phyloP scores from a whole-genome alignment of 768 basidiomycete species.

The Psilocybe azurescens region DNA sequence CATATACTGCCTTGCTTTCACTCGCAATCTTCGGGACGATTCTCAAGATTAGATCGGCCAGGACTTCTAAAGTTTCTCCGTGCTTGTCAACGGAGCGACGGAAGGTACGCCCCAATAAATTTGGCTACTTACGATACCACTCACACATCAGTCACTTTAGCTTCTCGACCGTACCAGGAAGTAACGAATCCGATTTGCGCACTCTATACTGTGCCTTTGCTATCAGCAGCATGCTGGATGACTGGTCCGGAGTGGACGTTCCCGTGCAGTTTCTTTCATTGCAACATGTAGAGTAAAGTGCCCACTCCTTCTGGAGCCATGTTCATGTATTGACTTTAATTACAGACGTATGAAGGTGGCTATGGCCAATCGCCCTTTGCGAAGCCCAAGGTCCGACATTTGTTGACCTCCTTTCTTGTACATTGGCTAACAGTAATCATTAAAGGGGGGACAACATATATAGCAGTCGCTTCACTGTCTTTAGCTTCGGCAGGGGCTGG shows the following conservation, averaged over 20 bases:
- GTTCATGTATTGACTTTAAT: slow-evolving; percentile 10
- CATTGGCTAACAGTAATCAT: slow-evolving; percentile 1
- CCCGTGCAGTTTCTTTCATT: slow-evolving; percentile 66
- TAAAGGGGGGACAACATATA: slow-evolving; percentile 93
- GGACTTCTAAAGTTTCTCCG: slow-evolving; percentile 73
- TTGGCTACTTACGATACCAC: neutral
- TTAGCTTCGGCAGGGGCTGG: slow-evolving; percentile 43
- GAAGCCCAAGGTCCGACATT: slow-evolving; percentile 79
- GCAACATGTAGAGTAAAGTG: slow-evolving; percentile 69
- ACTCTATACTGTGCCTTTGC: slow-evolving; percentile 89
- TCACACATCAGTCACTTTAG: slow-evolving; percentile 37
- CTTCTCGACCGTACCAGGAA: slow-evolving; percentile 72
- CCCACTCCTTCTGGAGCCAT: neutral
- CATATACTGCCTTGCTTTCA: slow-evolving; percentile 87
- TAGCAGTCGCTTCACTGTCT: slow-evolving; percentile 77
- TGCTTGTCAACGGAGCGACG: slow-evolving; percentile 78
- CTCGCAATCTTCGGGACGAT: slow-evolving; percentile 89
- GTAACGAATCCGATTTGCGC: slow-evolving; percentile 79
- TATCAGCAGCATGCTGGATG: slow-evolving; percentile 76
- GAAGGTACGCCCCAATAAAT: slow-evolving; percentile 61
- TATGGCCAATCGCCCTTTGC: slow-evolving; percentile 81
- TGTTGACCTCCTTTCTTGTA: neutral
- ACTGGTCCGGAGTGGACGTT: slow-evolving; percentile 79
- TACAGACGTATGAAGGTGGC: slow-evolving; percentile 90
- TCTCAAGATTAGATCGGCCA: slow-evolving; percentile 67